Evolutionary conservation across 805 yeast species (phyloP), one percentile per base, ranked within the genome.

Genomic region (Pichia deserticola): DNA sequence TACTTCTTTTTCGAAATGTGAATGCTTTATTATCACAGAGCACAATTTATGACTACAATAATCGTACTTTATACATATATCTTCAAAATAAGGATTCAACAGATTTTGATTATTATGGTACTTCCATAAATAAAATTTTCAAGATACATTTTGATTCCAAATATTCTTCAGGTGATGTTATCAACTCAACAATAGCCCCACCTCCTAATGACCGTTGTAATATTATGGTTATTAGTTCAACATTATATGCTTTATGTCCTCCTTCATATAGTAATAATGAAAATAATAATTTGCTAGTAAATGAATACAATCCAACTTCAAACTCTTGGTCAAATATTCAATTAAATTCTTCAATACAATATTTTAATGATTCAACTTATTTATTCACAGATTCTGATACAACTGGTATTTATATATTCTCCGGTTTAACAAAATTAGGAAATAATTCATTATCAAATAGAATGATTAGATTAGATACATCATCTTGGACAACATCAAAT

Each of bases 391-490:
- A 59, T 20, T 70, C 73, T 15, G 64, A 67, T 13, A 57, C 66
- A 7, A 60, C 66, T 15, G 65, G 73, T 2, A 57, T 81, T 0
- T 81, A 76, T 58, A 70, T 81, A 0, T 81, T 76, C 57, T 85
- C 86, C 3, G 87, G 87, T 0, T 60, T 62, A 4, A 53, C 61
- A 36, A 44, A 51, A 6, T 48, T 50, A 6, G 49, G 57, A 5
- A 54, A 56, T 4, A 13, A 39, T 7, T 47, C 56, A 0, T 65
- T 74, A 1, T 64, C 78, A 1, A 62, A 62, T 48, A 61, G 84
- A 45, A 58, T 81, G 44, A 44, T 79, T 4, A 69, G 77, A 34
- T 59, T 78, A 36, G 72, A 78, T 53, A 61, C 77, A 35, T 36
- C 42, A 0, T 54, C 65, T 1, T 50, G 60, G 33, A 59, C 61